These are phyloP conservation scores for Cicer judaicum DNA, from an alignment of 306 rosid genomes.

Conservation along the genomic window DNA sequence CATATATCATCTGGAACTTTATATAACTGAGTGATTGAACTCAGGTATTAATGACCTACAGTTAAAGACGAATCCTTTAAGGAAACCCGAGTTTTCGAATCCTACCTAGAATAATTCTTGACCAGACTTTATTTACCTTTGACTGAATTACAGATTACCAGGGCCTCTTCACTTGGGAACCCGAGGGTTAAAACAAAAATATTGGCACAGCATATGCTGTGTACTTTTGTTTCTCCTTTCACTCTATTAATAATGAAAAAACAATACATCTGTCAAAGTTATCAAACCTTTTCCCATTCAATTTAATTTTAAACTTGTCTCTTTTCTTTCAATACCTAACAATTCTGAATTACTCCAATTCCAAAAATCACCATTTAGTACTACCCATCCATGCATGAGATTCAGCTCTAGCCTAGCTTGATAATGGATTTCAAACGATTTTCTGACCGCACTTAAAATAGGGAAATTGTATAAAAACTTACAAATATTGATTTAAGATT, in stretches of 20 bases:
- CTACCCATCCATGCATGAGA: constrained; percentile 24
- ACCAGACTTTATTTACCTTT: too few species aligned
- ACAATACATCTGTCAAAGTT: constrained; percentile 8
- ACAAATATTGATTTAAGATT: constrained; percentile 60
- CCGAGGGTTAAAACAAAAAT: too few species aligned
- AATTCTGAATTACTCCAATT: constrained; percentile 23
- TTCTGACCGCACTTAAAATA: background rate
- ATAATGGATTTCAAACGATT: constrained; percentile 22
- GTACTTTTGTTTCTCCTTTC: constrained; percentile 25
- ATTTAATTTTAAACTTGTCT: constrained; percentile 18
- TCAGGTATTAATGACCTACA: too few species aligned
- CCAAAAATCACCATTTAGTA: constrained; percentile 1
- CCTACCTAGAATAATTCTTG: too few species aligned
- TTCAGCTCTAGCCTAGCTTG: constrained; percentile 33
- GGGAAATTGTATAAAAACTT: constrained; percentile 49
- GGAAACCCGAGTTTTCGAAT: too few species aligned
- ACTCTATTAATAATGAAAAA: constrained; percentile 6
- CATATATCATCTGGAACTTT: constrained; percentile 22
- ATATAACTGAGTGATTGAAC: too few species aligned
- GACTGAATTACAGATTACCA: too few species aligned
- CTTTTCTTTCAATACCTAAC: constrained; percentile 18
- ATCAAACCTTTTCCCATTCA: background rate
- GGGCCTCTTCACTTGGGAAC: too few species aligned
- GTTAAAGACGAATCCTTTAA: too few species aligned
- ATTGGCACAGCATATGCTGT: constrained; percentile 27